Percentiles rank a stretch among this genome's conserved stretches.
phyloP scores from a whole-genome alignment of 2,329 filamentous ascomycete species.

The Botrytis fragariae region DNA sequence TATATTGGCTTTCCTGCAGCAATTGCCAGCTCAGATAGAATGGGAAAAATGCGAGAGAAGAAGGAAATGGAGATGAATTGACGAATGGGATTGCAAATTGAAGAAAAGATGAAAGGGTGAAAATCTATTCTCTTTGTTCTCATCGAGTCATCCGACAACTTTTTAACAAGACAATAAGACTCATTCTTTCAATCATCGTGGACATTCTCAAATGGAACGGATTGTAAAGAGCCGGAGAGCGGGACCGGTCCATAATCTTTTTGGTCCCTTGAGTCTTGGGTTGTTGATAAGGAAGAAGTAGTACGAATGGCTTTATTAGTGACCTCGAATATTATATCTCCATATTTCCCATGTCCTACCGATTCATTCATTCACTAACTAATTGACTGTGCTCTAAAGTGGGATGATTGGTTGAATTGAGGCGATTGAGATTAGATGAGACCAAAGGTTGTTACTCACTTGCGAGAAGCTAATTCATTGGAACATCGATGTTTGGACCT shows the following conservation, averaged over 20 bases:
- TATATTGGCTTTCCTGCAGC: slow-evolving; percentile 9
- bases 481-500: not conserved
- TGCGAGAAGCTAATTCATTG: not conserved
- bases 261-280: not conserved
- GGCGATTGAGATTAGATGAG: not conserved
- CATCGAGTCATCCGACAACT: slow-evolving; percentile 2
- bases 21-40: slow-evolving; percentile 18
- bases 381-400: not conserved
- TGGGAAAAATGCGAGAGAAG: not conserved
- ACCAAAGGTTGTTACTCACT: not conserved
- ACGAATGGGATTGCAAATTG: not conserved
- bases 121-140: slow-evolving; percentile 13
- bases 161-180: not conserved
- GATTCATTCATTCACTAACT: not conserved
- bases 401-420: not conserved
- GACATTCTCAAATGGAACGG: slow-evolving; percentile 4
- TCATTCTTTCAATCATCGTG: slow-evolving; percentile 8
- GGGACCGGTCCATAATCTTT: not conserved
- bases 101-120: not conserved
- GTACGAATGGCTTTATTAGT: not conserved
- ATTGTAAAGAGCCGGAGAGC: slow-evolving; percentile 4
- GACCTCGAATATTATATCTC: slow-evolving; percentile 1
- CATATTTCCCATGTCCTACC: not conserved
- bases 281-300: slow-evolving; percentile 1
- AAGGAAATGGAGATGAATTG: slow-evolving; percentile 3